Evolutionary conservation across 2,329 filamentous ascomycete species (phyloP).

Genomic region (Fusarium protoensiforme): DNA sequence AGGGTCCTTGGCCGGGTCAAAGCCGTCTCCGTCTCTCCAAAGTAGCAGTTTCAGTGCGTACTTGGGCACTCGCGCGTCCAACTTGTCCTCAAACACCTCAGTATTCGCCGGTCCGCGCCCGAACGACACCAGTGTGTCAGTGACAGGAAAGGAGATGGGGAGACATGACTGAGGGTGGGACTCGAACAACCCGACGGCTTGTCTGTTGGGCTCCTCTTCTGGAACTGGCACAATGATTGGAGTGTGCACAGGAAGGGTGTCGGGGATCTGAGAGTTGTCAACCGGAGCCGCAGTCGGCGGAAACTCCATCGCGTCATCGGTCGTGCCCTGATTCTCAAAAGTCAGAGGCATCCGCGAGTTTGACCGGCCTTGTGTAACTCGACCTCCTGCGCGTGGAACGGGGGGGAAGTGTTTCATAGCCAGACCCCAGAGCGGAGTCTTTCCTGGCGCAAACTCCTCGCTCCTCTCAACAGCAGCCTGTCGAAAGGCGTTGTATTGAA

Average conservation of each 20-base stretch:
- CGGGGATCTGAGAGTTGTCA: conserved; percentile 44
- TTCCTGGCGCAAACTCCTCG: conserved; percentile 65
- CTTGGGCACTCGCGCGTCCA: conserved; percentile 81
- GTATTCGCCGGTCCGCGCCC: conserved; percentile 79
- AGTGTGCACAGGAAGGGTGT: conserved; percentile 51
- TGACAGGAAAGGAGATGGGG: conserved; percentile 72
- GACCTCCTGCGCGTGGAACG: conserved; percentile 36
- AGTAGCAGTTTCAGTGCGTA: conserved; percentile 83
- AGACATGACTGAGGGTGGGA: conserved; percentile 74
- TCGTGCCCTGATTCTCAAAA: conserved; percentile 32
- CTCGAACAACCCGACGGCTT: conserved; percentile 72
- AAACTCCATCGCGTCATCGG: conserved; percentile 43
- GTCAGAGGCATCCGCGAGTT: conserved; percentile 37
- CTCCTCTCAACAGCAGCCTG: conserved; percentile 60
- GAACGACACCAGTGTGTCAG: conserved; percentile 78
- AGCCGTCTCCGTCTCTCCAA: conserved; percentile 74
- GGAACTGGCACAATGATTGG: conserved; percentile 51
- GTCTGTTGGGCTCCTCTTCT: conserved; percentile 48
- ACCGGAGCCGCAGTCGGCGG: conserved; percentile 47
- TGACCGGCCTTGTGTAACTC: conserved; percentile 10
- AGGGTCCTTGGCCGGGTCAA: conserved; percentile 67
- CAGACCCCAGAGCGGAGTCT: conserved; percentile 64
- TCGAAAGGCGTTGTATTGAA: conserved; percentile 67
- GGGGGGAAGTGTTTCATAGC: conserved; percentile 70
- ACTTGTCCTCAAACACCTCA: conserved; percentile 68